A percentile compares a stretch with the other conserved stretches of the same genome.
phyloP scores from a whole-genome alignment of 2,329 filamentous ascomycete species.

The Thelonectria olida region DNA sequence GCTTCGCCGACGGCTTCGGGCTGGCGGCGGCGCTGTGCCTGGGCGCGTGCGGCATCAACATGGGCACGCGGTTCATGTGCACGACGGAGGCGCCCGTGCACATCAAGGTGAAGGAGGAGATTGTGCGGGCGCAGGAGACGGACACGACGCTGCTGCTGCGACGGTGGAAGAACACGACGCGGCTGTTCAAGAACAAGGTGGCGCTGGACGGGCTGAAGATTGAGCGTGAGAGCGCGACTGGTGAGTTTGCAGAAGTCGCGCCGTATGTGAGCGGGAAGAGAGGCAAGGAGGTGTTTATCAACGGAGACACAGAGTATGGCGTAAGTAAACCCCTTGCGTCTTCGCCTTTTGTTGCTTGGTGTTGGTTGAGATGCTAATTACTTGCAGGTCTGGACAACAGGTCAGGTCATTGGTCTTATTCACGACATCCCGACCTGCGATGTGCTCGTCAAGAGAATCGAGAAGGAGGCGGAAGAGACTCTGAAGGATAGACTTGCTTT shows the following conservation, averaged over 20 bases:
- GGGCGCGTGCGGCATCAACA: constrained; percentile 94
- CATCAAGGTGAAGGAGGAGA: constrained; percentile 90
- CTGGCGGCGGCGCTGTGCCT: constrained; percentile 90
- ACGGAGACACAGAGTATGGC: constrained; percentile 89
- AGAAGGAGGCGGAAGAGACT: constrained; percentile 77
- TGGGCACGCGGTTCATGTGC: constrained; percentile 98
- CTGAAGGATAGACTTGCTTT: constrained; percentile 68
- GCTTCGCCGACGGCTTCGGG: constrained; percentile 94
- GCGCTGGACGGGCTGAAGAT: constrained; percentile 81
- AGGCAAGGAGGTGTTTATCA: constrained; percentile 89
- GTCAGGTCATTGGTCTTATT: constrained; percentile 91
- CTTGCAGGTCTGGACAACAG: constrained; percentile 89
- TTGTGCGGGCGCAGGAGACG: constrained; percentile 87
- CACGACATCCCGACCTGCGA: constrained; percentile 83
- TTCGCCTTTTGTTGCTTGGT: constrained; percentile 8
- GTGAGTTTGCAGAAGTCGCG: constrained; percentile 89
- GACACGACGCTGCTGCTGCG: constrained; percentile 90
- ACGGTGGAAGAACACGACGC: constrained; percentile 91
- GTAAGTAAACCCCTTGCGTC: constrained; percentile 61
- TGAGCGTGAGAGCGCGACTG: constrained; percentile 82
- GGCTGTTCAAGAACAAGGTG: constrained; percentile 92
- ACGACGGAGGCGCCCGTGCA: constrained; percentile 94
- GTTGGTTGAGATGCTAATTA: too few species aligned
- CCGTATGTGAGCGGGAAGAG: constrained; percentile 90
- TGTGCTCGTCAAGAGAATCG: constrained; percentile 75